Evolutionary conservation across 768 basidiomycete genomes (phyloP), one percentile per base, ranked within the genome.

Genomic region (Psilocybe tampanensis): DNA sequence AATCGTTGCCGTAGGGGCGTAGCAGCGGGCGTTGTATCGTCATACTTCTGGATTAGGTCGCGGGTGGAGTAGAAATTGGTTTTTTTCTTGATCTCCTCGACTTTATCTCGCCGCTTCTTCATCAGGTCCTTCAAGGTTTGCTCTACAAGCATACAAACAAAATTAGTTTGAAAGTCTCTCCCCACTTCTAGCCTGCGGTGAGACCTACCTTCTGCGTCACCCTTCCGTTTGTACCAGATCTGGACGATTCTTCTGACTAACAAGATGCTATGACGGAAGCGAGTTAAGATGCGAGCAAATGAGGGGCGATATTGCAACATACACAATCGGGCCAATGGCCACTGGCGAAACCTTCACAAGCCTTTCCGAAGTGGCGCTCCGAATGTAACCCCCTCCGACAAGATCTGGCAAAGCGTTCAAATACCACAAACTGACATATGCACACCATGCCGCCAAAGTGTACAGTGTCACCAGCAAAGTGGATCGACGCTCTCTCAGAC

Each of bases 11-110:
- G 80, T 44, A 82, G 64, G 13, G 80, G 77, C 1, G 80, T 76
- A 11, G 64, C 70, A 1, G 68, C 58, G 2, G 79, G 68, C 17
- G 74, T 56, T 5, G 74, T 65, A 34, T 90, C 91, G 60, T 96
- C 96, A 65, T 97, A 98, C 55, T 86, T 85, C 68, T 96, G 94
- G 17, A 99, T 78, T 44, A 99, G 79, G 64, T 89, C 92, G 51
- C 91, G 87, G 24, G 95, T 99, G 11, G 85, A 85, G 68, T 99
- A 93, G 72, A 92, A 99, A 64, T 98, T 96, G 1, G 95, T 98
- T 70, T 92, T 94, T 77, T 94, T 94, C 81, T 99, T 99, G 63
- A 98, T 92, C 63, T 97, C 95, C 60, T 96, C 94, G 34, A 99
- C 83, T 67, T 92, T 94, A 21, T 81, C 79, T 18, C 92, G 88